Evolutionary conservation across 305 asterid genomes (phyloP).

Genomic region (Fraxinus latifolia): DNA sequence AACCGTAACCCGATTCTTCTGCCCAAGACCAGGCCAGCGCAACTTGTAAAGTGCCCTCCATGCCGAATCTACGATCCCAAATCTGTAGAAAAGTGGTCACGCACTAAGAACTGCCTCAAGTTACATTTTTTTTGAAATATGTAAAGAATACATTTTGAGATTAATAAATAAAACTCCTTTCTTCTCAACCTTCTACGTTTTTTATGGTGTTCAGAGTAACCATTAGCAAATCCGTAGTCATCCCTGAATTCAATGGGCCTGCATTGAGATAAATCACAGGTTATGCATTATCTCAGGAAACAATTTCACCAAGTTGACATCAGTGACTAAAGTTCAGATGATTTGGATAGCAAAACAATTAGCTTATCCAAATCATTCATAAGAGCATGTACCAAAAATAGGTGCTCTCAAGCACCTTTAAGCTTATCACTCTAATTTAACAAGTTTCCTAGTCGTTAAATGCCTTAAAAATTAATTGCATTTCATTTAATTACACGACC

Average conservation of each 20-base stretch:
- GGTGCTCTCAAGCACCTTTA: neutral
- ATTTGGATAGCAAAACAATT: conserved; percentile 1
- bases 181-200: conserved; percentile 78
- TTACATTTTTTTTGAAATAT: conserved; percentile 9
- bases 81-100: conserved; percentile 33
- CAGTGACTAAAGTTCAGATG: conserved; percentile 12
- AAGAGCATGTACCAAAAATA: neutral
- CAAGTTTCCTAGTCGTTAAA: conserved; percentile 6
- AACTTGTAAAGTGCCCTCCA: conserved; percentile 57
- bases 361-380: conserved; percentile 9
- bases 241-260: conserved; percentile 53
- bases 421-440: neutral
- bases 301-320: neutral
- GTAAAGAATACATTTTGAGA: conserved; percentile 7
- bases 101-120: conserved; percentile 16
- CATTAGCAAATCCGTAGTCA: conserved; percentile 35
- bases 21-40: conserved; percentile 63
- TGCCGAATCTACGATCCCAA: conserved; percentile 43
- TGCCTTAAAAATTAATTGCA: neutral
- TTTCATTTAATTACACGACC: neutral
- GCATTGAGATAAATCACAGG: conserved; percentile 32
- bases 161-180: conserved; percentile 16
- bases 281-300: conserved; percentile 9
- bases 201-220: conserved; percentile 35
- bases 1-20: conserved; percentile 27